Evolutionary conservation across 768 basidiomycete genomes (phyloP), one percentile per base, ranked within the genome.

Genomic region (Rhizopogon vulgaris): DNA sequence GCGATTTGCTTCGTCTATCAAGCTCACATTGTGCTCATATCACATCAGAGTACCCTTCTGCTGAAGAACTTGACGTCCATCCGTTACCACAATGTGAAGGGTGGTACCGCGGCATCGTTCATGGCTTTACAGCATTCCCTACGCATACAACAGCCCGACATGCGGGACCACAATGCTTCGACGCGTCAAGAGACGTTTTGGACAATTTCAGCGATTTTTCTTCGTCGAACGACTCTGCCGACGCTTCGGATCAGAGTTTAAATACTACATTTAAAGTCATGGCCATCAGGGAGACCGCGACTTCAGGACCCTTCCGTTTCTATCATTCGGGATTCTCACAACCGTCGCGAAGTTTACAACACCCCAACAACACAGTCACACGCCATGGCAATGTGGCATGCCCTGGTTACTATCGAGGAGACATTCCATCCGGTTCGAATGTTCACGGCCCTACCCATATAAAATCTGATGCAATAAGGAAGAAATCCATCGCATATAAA

Each of bases 401-500:
- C 18, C 12, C 43, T 15, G 8, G 43, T 34, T 22, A 22, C 32
- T 15, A 34, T 15, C 18, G 30, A 15, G 30, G 18, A 22, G 14
- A 34, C 14, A 32, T 5, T 46, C 30, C 18, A 34, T 15, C 32
- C 14, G 8, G 32, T 15, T 46, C 9, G 22, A 46, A 34, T 6
- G 3, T 9, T 46, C 45, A 30, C 22, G 5, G 14, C 9, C 14
- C 45, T 9, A 34, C 45, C 24, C 38, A 45, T 11, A n/a, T 55
- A 6, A 40, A 52, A 52, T 57, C 58, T 28, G 63, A 58, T 12
- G 62, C 58, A 17, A 6, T 3, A 27, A 60, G 25, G 36, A 58
- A 59, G 50, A 68, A 58, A 34, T 56, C 55, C 2, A 39, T 63
- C 12, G 64, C 60, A 4, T 66, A 63, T 18, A 69, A 63, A 53